phyloP scores from a whole-genome alignment of 1,139 yeast species.

The Scheffersomyces titani region DNA sequence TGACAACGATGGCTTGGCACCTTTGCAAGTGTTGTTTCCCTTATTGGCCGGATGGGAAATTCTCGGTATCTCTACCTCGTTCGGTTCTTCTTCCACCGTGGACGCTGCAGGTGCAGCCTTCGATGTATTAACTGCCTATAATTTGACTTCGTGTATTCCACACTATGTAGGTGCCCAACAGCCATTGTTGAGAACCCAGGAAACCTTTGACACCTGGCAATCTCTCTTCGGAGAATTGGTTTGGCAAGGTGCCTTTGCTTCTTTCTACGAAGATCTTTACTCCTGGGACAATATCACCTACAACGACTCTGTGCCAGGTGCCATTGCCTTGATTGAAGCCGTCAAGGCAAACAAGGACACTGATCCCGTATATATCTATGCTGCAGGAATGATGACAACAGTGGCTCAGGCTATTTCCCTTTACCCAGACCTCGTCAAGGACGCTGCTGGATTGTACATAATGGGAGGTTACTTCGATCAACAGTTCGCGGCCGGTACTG shows the following conservation, averaged over 20 bases:
- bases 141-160: constrained; percentile 37
- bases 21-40: constrained; percentile 35
- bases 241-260: constrained; percentile 44
- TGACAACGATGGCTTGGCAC: constrained; percentile 38
- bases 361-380: constrained; percentile 34
- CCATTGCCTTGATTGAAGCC: constrained; percentile 38
- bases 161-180: constrained; percentile 37
- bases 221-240: constrained; percentile 35
- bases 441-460: constrained; percentile 38
- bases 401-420: constrained; percentile 42
- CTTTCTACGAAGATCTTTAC: constrained; percentile 28
- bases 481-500: constrained; percentile 36
- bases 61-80: constrained; percentile 37
- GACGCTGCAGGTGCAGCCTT: constrained; percentile 34
- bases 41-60: constrained; percentile 38
- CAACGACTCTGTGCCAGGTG: constrained; percentile 29
- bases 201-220: constrained; percentile 40
- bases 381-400: constrained; percentile 44
- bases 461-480: constrained; percentile 46
- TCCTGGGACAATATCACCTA: constrained; percentile 30
- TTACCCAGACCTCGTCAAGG: constrained; percentile 36
- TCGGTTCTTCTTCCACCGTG: constrained; percentile 37
- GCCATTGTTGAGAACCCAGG: constrained; percentile 37
- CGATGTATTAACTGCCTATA: constrained; percentile 26
- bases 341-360: constrained; percentile 26